These are phyloP conservation scores for Geotrichum ghanense DNA, from an alignment of 805 yeast species.

Conservation along the genomic window DNA sequence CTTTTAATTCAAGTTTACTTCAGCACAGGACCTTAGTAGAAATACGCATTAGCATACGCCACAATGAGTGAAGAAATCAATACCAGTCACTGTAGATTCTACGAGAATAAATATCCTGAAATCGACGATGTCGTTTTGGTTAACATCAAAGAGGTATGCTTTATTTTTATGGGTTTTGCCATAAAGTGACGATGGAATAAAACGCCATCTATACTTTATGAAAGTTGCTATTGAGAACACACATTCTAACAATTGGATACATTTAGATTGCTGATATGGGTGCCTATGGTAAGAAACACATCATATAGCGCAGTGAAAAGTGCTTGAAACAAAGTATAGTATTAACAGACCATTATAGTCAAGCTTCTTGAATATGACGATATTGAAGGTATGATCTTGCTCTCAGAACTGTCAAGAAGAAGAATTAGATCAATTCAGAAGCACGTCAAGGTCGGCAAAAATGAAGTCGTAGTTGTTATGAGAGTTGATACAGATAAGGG, in stretches of 20 bases:
- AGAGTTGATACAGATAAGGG: slow-evolving; percentile 97
- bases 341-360: slow-evolving; percentile 20
- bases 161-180: background rate
- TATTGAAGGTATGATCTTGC: slow-evolving; percentile 96
- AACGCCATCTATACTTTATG: background rate
- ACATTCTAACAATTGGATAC: background rate
- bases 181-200: background rate
- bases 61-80: slow-evolving; percentile 20
- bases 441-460: slow-evolving; percentile 94
- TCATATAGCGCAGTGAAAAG: too few relatives aligned
- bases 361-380: slow-evolving; percentile 93
- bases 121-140: slow-evolving; percentile 99
- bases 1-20: background rate
- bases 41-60: background rate
- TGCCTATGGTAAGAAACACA: slow-evolving; percentile 51
- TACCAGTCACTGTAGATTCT: slow-evolving; percentile 81
- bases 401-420: slow-evolving; percentile 94
- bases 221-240: too few relatives aligned
- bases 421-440: slow-evolving; percentile 97
- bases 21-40: background rate
- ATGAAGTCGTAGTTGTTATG: slow-evolving; percentile 94
- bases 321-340: too few relatives aligned
- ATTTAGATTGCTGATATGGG: slow-evolving; percentile 91
- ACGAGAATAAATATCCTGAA: slow-evolving; percentile 97
- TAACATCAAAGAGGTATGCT: slow-evolving; percentile 45